Evolutionary conservation across 2,329 filamentous ascomycete species (phyloP), one percentile per base, ranked within the genome.

Genomic region (Cercospora sesami): DNA sequence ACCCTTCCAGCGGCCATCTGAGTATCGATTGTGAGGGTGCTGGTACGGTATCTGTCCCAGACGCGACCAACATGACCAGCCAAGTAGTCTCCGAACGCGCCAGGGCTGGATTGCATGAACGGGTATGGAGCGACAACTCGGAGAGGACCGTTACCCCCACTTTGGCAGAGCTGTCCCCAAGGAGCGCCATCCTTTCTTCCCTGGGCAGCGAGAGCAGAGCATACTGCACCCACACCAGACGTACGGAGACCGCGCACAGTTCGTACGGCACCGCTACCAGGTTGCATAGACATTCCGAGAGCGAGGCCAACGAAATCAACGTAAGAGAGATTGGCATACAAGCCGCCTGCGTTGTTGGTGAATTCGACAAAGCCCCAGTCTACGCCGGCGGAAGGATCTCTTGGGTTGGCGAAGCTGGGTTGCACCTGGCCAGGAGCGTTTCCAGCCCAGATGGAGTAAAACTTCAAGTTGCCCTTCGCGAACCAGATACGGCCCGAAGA

Each of bases 111-210:
- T 28, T 51, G 85, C 39, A 81, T 71, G 69, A 79, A 79, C 60
- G 80, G 78, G 68, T 80, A 81, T 0, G 82, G 81, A 12, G 78
- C 79, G 9, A 83, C 73, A 0, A 79, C 80, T 14, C 82, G 79
- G 9, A 83, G 74, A 26, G 79, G 77, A n/a, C 77, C 77, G 53
- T 73, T 75, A 26, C 60, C 42, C n/a, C 74, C 77, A 77, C 8
- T 84, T 66, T 86, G 80, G 69, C 87, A 83, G 39, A 91, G 83
- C 68, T 87, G 81, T 68, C 87, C 83, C 90, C 90, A 92, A 1
- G 85, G 85, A 62, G 83, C 79, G 2, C 85, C 83, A 73, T 91
- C 90, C 16, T 73, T 78, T 1, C 73, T 69, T 3, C 85, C 79
- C 76, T 91, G 90, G 4, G 80, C 80, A 48, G 79, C 80, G 28